Evolutionary conservation across 2,329 filamentous ascomycete species (phyloP).

Genomic region (Pseudogymnoascus sp.): DNA sequence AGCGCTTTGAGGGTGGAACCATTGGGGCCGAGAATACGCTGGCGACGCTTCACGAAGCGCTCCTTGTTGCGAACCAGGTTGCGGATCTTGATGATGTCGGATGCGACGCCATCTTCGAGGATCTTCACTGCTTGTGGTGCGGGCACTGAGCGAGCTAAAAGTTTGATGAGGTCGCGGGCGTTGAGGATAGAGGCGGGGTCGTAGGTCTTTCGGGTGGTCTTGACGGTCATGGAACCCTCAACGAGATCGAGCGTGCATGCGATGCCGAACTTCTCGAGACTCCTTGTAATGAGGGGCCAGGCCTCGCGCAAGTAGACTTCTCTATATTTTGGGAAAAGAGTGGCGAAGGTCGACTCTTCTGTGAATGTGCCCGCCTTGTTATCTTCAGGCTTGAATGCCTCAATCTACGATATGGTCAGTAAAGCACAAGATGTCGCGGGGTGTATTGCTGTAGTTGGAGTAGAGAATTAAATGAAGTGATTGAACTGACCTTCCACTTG

Average conservation of each 20-base stretch:
- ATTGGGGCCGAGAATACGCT: slow-evolving; percentile 84
- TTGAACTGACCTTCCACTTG: slow-evolving; percentile 68
- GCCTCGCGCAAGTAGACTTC: slow-evolving; percentile 88
- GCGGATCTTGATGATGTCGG: slow-evolving; percentile 93
- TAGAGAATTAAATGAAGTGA: background rate
- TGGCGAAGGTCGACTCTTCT: slow-evolving; percentile 85
- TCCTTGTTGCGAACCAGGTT: slow-evolving; percentile 89
- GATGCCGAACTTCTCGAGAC: slow-evolving; percentile 80
- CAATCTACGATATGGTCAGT: slow-evolving; percentile 44
- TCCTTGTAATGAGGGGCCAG: slow-evolving; percentile 84
- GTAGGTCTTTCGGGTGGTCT: slow-evolving; percentile 84
- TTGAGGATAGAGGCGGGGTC: slow-evolving; percentile 92
- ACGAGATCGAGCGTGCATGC: slow-evolving; percentile 89
- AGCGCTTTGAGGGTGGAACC: slow-evolving; percentile 91
- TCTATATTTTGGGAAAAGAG: slow-evolving; percentile 89
- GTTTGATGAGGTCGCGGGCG: slow-evolving; percentile 86
- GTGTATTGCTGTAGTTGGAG: background rate
- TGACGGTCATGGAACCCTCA: slow-evolving; percentile 93
- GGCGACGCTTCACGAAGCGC: slow-evolving; percentile 86
- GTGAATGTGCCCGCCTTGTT: slow-evolving; percentile 79
- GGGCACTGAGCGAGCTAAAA: slow-evolving; percentile 84
- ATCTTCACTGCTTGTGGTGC: slow-evolving; percentile 92
- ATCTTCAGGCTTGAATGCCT: slow-evolving; percentile 76
- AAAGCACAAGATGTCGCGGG: background rate
- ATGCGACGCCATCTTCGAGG: slow-evolving; percentile 81